Evolutionary conservation across 306 rosid genomes (phyloP), one percentile per base, ranked within the genome.

Genomic region (Glycine soja): DNA sequence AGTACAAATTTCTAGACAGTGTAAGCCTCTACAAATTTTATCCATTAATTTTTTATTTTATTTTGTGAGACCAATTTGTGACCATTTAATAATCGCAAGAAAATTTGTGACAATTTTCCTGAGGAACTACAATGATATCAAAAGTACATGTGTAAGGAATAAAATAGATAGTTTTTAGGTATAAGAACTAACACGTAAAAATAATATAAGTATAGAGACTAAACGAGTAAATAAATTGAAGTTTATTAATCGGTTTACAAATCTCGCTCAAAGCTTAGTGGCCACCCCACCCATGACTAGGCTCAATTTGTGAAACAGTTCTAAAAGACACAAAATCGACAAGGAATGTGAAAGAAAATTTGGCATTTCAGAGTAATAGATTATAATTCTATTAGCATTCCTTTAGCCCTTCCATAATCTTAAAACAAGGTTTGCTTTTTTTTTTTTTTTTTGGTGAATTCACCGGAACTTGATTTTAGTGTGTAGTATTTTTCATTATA

Each of bases 241-340:
- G 43, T 38, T 38, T 4, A 38, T 38, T 38, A 80, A 58, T 18
- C 10, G 45, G 47, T 64, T 69, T 42, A 54, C 58, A 52, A 64
- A 64, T 18, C 13, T 13, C 38, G 52, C 40, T 8, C 12, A 50
- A 48, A 50, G n/a, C 12, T 51, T 51, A 45, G 61, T 56, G 73
- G 62, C 11, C 18, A 47, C 10, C 51, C 56, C 47, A 48, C 51
- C 70, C 75, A 81, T 76, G 42, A 76, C 47, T 58, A 24, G 70
- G 43, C 58, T 50, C 50, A 50, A 38, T 24, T 54, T 81, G 69
- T 54, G 61, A 54, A 43, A 64, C n/a, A 73, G 51, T 52, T 52
- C 59, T 50, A 74, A 15, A 32, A 67, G 24, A 42, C 70, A 75
- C 0, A 40, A 62, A 70, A 36, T 70, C 10, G 40, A 79, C 58